Evolutionary conservation across 352 stramenopile species (phyloP).

Genomic region (Chrysophaeum taylorii): DNA sequence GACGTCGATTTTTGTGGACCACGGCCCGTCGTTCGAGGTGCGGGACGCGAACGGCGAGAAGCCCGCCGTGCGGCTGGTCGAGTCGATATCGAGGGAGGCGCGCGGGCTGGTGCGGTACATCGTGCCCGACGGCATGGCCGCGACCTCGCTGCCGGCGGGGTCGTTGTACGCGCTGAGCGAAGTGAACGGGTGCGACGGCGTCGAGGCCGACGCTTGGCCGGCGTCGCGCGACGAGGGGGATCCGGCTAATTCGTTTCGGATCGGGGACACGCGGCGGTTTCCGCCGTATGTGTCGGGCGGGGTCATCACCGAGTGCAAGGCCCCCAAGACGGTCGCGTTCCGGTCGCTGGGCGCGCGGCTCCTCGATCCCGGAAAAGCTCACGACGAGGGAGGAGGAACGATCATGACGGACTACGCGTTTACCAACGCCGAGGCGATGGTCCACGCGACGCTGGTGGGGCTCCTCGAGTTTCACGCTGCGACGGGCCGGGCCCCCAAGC

Average conservation of each 20-base stretch:
- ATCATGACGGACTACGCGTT: constrained; percentile 48
- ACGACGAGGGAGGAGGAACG: constrained; percentile 20
- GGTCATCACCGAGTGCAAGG: constrained; percentile 77
- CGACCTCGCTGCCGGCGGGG: neutral
- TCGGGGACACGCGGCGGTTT: constrained; percentile 44
- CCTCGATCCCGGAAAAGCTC: neutral
- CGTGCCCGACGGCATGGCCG: constrained; percentile 11
- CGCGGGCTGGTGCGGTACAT: neutral
- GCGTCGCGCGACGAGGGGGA: neutral
- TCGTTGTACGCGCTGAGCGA: constrained; percentile 1
- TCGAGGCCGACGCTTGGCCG: neutral
- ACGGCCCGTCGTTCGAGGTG: constrained; percentile 66
- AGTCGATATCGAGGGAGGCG: constrained; percentile 41
- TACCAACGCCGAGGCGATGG: constrained; percentile 43
- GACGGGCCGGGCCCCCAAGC: constrained; percentile 55
- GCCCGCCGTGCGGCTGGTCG: constrained; percentile 63
- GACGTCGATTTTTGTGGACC: constrained; percentile 65
- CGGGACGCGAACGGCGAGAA: constrained; percentile 62
- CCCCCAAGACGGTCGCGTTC: constrained; percentile 59
- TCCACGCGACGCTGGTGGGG: constrained; percentile 74
- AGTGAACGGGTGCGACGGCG: neutral
- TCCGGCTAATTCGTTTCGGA: constrained; percentile 15
- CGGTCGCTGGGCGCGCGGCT: constrained; percentile 26
- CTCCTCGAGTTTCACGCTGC: constrained; percentile 65
- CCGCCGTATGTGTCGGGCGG: constrained; percentile 56